Evolutionary conservation across 495 filamentous ascomycete genomes (phyloP), one percentile per base, ranked within the genome.

Genomic region (Articulospora tetracladia): DNA sequence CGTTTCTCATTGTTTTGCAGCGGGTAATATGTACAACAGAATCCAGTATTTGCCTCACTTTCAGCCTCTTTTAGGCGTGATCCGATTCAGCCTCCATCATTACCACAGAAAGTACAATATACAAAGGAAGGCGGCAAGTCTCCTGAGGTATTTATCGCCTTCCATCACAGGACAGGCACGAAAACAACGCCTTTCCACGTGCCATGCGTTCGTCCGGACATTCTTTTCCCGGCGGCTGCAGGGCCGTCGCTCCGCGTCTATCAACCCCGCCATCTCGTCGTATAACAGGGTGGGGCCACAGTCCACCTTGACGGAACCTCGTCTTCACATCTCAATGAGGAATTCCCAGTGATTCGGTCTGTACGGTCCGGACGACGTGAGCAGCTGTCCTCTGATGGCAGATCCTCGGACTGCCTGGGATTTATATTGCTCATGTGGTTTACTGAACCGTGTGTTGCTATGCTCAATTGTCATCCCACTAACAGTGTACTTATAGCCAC

Each of bases 351-450:
- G 49, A 53, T 36, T 53, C 64, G 64, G 64, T 55, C 20, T 60
- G 44, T 51, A 57, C 56, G 64, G 64, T 57, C 64, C 64, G 64
- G 59, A 36, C 52, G 22, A 24, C 32, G 26, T 57, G 53, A 44
- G n/a, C 15, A 44, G 4, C 39, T 44, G 39, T 17, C 39, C 39
- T 44, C 8, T 17, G n/a, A 44, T 44, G 39, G 39, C 17, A 44
- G 39, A 44, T 44, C 39, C n/a, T 44, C 39, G 39, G 39, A 44
- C 17, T 44, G 39, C n/a, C n/a, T 34, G 27, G 19, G 23, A 2
- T 2, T 56, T 13, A 27, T 25, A 55, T 41, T 24, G 26, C 53
- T 53, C 26, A 51, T 19, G 36, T 34, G 47, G 24, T 52, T 51
- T 39, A 26, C 22, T 51, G 23, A 26, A 44, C 10, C n/a, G n/a